Conservation (phyloP, 129 eudicot genomes). For the Smallanthus sonchifolius region DNA sequence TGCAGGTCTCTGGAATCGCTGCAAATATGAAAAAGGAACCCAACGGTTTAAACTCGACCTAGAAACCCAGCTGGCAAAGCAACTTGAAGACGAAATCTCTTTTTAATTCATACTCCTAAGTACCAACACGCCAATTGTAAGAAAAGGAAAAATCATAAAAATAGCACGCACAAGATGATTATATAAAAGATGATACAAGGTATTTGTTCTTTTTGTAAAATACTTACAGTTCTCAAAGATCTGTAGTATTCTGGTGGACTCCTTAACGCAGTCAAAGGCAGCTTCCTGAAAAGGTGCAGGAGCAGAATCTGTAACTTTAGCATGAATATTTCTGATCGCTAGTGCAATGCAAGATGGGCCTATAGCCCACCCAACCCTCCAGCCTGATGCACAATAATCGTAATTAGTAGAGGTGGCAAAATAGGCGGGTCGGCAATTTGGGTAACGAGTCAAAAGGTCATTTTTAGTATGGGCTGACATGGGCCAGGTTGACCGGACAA, state of each 20-base stretch:
- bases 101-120: conserved; percentile 72
- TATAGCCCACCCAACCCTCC: conserved; percentile 99
- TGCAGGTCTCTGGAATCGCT: conserved; percentile 64
- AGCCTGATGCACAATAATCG: conserved; percentile 47
- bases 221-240: conserved; percentile 52
- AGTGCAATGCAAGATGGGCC: conserved; percentile 76
- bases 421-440: background rate
- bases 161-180: background rate
- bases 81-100: conserved; percentile 58
- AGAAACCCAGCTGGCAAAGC: conserved; percentile 67
- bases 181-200: background rate
- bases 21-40: conserved; percentile 86
- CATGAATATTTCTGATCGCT: conserved; percentile 85
- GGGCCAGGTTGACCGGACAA: background rate
- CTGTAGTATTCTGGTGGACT: conserved; percentile 62
- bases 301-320: conserved; percentile 83
- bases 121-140: conserved; percentile 10
- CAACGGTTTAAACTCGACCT: conserved; percentile 49
- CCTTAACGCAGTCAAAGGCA: conserved; percentile 79
- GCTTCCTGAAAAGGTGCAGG: conserved; percentile 99
- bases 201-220: background rate
- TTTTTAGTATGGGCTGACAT: background rate
- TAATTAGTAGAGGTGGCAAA: background rate
- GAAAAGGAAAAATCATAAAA: background rate
- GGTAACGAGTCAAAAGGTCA: background rate